Conservation (phyloP, 1,284 basidiomycete species). For the Pseudozyma tsukubaensis region DNA sequence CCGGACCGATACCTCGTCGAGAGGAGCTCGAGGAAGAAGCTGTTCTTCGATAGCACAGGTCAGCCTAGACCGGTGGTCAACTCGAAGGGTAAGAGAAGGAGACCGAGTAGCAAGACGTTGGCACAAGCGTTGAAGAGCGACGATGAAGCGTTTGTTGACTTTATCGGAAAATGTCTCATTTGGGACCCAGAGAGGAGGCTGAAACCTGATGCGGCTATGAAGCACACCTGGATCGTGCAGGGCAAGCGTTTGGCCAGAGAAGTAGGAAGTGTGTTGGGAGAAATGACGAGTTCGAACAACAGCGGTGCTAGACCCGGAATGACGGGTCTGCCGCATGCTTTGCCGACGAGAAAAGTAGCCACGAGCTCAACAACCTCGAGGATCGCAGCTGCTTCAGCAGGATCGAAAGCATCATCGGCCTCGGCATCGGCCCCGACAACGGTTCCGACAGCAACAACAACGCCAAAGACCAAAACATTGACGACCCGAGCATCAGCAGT, state of each 20-base stretch:
- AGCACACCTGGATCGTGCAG: conserved; percentile 65
- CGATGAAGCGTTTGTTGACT: conserved; percentile 77
- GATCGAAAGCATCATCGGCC: no score
- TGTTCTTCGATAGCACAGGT: conserved; percentile 97
- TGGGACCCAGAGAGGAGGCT: conserved; percentile 98
- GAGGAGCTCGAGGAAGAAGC: conserved; percentile 88
- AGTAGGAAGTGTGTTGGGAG: conserved; percentile 13
- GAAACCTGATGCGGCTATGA: conserved; percentile 86
- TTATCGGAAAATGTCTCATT: conserved; percentile 92
- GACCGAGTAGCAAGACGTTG: conserved; percentile 89
- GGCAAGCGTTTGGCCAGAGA: conserved; percentile 18
- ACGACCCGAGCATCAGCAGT: conserved; percentile 6
- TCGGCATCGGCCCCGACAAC: background rate
- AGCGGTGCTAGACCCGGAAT: background rate
- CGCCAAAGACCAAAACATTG: conserved; percentile 16
- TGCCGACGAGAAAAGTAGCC: conserved; percentile 4
- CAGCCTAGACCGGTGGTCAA: conserved; percentile 92
- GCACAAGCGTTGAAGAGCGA: conserved; percentile 87
- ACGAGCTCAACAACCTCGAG: background rate
- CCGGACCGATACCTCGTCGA: conserved; percentile 96
- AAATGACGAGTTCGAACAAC: background rate
- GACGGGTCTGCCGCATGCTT: background rate
- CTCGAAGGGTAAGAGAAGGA: conserved; percentile 90
- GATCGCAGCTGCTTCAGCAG: background rate
- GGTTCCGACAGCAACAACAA: background rate